Base-by-base conservation (phyloP, 768 basidiomycete genomes). In the Leccinum variicolor region DNA sequence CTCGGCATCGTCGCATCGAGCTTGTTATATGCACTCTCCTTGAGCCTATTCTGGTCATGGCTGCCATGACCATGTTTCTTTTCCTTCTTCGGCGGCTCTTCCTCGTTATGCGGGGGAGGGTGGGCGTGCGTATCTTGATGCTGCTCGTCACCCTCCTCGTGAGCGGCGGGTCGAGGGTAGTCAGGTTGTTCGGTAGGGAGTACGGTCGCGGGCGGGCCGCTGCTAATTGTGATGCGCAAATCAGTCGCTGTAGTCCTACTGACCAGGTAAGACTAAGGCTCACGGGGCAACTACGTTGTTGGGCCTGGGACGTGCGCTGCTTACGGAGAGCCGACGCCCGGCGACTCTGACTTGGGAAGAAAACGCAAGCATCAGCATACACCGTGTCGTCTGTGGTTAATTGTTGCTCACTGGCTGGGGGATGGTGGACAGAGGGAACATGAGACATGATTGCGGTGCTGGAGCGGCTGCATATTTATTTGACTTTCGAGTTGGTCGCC, bases 161-260 rank as follows among this genome's bases (percentile, higher is more conserved):
- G 76, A 43, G 72, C 50, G n/a, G 76, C 74, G 13, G 84, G 84
- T 28, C 84, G 76, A 9, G 84, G 84, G 59, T 86, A 85, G 65
- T 81, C 79, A 19, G 68, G 57, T 23, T 65, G 56, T 41, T 70
- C 75, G 6, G 65, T 39, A 14, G 54, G 23, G 6, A 56, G 26
- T 3, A 54, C 19, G 41, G 41, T 21, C n/a, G 26, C 15, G 6
- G 49, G 49, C 6, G 28, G 28, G n/a, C 52, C 31, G 4, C 54
- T 59, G 34, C 29, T 28, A 3, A 10, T 48, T 23, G 19, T 17
- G 14, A 19, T 6, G 13, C 23, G 9, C 15, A 10, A 17, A 5
- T 2, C 15, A 33, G 41, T 33, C 45, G 9, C 13, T 25, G 23
- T 46, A 8, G 6, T 47, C 21, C 15, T 13, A n/a, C 31, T 25